Percentiles rank a stretch among this genome's conserved stretches.
Evolutionary conservation across 495 filamentous ascomycete genomes (phyloP).

Genomic region (Monascus purpureus): DNA sequence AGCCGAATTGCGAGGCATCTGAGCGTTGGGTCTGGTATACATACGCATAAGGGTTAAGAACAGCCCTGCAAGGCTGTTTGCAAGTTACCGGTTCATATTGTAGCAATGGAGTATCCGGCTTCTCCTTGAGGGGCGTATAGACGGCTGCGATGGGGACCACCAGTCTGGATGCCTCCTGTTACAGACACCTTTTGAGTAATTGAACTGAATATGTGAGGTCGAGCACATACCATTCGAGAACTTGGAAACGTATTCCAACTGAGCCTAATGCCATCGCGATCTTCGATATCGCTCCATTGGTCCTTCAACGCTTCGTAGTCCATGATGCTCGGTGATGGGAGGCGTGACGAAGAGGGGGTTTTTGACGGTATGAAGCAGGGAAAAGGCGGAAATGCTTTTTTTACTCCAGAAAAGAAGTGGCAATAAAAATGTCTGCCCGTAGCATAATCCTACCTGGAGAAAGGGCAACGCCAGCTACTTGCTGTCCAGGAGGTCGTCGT

Average conservation of each 20-base stretch:
- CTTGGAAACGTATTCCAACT: constrained; percentile 99
- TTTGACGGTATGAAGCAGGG: constrained; percentile 7
- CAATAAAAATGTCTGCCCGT: constrained; percentile 8
- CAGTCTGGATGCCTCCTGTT: constrained; percentile 85
- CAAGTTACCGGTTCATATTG: constrained; percentile 97
- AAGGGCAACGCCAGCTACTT: constrained; percentile 9
- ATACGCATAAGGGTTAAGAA: constrained; percentile 94
- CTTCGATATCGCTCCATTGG: constrained; percentile 94
- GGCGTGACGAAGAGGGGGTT: constrained; percentile 14
- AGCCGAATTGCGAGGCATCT: too few relatives aligned
- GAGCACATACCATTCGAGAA: constrained; percentile 71
- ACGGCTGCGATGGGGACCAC: constrained; percentile 95
- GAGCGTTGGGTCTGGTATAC: too few relatives aligned
- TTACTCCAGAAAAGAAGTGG: constrained; percentile 9
- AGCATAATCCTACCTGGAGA: constrained; percentile 22
- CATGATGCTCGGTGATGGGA: constrained; percentile 34
- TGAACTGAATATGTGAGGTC: constrained; percentile 2
- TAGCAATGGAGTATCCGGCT: constrained; percentile 73
- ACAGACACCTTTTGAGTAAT: constrained; percentile 10
- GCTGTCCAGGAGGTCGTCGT: constrained; percentile 13
- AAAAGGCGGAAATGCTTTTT: constrained; percentile 6
- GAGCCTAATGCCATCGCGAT: constrained; percentile 88
- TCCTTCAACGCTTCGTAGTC: constrained; percentile 81
- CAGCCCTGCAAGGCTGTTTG: constrained; percentile 90
- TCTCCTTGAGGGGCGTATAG: constrained; percentile 95